Conservation (phyloP, 306 rosid genomes). For the Cucumis sativus region DNA sequence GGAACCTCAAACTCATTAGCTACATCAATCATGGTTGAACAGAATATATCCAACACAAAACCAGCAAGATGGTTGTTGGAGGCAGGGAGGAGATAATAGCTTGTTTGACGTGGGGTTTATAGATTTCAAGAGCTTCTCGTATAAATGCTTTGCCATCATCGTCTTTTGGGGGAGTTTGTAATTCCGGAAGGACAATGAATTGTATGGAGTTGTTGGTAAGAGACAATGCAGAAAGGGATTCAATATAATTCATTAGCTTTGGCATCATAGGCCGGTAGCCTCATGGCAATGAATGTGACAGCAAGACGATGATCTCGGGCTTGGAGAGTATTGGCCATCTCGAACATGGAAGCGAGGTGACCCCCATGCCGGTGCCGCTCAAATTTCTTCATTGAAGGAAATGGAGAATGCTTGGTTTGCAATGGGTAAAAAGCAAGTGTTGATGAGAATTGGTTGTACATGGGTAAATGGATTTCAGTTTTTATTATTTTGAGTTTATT, state of each 20-base stretch:
- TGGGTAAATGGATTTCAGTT: too few species aligned
- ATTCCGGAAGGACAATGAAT: constrained; percentile 6
- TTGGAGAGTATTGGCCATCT: constrained; percentile 39
- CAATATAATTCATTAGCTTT: neutral
- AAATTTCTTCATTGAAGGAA: constrained; percentile 1
- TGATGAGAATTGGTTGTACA: too few species aligned
- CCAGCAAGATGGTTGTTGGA: neutral
- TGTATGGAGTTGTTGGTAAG: neutral
- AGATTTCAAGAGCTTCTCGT: neutral
- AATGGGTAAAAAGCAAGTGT: too few species aligned
- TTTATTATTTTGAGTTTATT: too few species aligned
- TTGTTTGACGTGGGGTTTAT: neutral
- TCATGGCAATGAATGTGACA: constrained; percentile 7
- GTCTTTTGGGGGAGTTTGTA: neutral
- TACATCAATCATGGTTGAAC: neutral
- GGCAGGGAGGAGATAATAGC: neutral
- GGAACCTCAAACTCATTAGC: constrained; percentile 2
- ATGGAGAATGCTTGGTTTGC: too few species aligned
- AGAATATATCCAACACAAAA: neutral
- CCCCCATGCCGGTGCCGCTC: constrained; percentile 27
- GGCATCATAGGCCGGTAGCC: neutral
- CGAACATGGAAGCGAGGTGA: constrained; percentile 25
- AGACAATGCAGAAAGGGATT: neutral
- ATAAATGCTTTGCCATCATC: too few species aligned
- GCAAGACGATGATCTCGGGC: constrained; percentile 18